A percentile compares a stretch with the other conserved stretches of the same genome.
Evolutionary conservation across 2,329 filamentous ascomycete genomes (phyloP).

Genomic region (Aureobasidium sp.): DNA sequence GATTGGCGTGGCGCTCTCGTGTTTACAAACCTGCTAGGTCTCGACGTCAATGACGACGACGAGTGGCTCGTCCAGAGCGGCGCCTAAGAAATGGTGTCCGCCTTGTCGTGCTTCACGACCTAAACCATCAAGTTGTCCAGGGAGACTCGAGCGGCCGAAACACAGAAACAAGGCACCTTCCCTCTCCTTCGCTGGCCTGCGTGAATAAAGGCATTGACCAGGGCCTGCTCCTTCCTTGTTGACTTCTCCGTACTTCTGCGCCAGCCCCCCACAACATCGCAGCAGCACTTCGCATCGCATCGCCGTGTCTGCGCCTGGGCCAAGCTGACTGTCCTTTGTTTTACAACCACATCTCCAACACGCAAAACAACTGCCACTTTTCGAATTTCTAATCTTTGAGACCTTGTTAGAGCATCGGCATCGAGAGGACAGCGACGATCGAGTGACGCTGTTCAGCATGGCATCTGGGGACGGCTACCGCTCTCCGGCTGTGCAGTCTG

Average conservation of each 20-base stretch:
- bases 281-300: neutral
- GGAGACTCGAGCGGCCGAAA: neutral
- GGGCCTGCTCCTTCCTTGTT: neutral
- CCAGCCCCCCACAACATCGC: neutral
- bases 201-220: neutral
- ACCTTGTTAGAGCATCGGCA: neutral
- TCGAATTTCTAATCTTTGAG: neutral
- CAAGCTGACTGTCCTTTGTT: neutral
- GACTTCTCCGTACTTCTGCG: neutral
- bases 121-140: neutral
- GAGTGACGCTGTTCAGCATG: neutral
- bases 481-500: neutral
- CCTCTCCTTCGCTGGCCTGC: neutral
- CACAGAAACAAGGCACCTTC: slow-evolving; percentile 1
- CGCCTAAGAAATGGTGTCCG: neutral
- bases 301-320: neutral
- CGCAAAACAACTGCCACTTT: neutral
- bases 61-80: neutral
- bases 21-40: slow-evolving; percentile 4
- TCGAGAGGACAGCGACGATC: neutral
- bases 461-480: slow-evolving; percentile 1
- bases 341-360: neutral
- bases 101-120: neutral
- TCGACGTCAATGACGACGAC: slow-evolving; percentile 7
- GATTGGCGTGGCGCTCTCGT: slow-evolving; percentile 6